Evolutionary conservation across 768 basidiomycete genomes (phyloP), one percentile per base, ranked within the genome.

Genomic region (Hypholoma sublateritium): DNA sequence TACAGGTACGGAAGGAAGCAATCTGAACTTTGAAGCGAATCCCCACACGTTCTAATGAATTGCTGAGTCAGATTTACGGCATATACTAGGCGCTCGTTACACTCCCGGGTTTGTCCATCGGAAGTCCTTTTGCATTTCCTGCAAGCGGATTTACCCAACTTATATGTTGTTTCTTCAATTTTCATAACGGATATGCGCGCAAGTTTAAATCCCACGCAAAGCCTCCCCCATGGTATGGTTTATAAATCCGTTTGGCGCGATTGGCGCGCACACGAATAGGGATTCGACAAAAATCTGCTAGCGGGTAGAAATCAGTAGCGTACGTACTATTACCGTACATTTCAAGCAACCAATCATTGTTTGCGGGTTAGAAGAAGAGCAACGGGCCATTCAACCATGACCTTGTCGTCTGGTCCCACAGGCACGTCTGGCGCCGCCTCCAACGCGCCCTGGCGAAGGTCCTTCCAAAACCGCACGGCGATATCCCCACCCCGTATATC

Each of bases 391-490:
- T 83, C 80, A 5, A 84, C 72, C 14, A 65, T 63, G 7, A 84
- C 69, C 6, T 61, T 57, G 55, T 80, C 78, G 43, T 76, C 69
- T 25, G 74, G 70, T 0, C 72, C 72, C 22, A 73, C 70, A 13
- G 55, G 59, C 1, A 70, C 70, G 13, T 66, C 67, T 4, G 66
- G 70, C 42, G 67, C 66, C 14, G 65, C 55, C n/a, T 65, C 51
- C 32, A 63, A 34, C 12, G 62, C 71, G 0, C 67, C 77, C 44
- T 76, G 73, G 59, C 79, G 74, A 49, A 89, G 63, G 49, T 74
- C 69, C 59, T 80, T 79, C 81, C 83, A 83, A 62, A 89, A 87
- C 14, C 88, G 74, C 59, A 81, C 73, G 8, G 85, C 82, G 41
- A 93, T 80, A 66, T 88, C 85, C 1, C 87, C 87, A 19, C 84